phyloP scores from a whole-genome alignment of 768 basidiomycete species.

The Tylopilus balloui region DNA sequence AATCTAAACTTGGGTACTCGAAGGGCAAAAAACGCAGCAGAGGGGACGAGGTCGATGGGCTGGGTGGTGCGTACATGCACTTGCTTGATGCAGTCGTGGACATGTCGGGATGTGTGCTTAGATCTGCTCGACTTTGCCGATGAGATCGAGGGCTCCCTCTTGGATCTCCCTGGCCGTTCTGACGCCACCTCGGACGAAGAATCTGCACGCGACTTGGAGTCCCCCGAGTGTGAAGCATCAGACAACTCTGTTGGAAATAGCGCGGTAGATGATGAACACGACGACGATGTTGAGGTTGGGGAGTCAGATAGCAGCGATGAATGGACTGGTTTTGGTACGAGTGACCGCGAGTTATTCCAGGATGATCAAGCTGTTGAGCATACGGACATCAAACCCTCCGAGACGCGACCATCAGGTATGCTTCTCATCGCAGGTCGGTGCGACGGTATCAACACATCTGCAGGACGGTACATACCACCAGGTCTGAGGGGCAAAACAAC shows the following conservation, averaged over 20 bases:
- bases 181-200: background rate
- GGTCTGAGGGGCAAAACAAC: slow-evolving; percentile 55
- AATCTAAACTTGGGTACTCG: slow-evolving; percentile 63
- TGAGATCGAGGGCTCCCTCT: slow-evolving; percentile 13
- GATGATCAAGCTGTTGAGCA: background rate
- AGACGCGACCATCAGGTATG: slow-evolving; percentile 11
- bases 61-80: slow-evolving; percentile 59
- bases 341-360: background rate
- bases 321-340: slow-evolving; percentile 36
- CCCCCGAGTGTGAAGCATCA: slow-evolving; percentile 6
- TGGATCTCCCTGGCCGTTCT: background rate
- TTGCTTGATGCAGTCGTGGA: background rate
- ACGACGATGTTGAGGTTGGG: slow-evolving; percentile 19
- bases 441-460: background rate
- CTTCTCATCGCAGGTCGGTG: background rate
- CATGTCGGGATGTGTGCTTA: slow-evolving; percentile 20
- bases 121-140: slow-evolving; percentile 55
- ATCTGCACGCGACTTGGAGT: background rate
- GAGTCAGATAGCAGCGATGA: slow-evolving; percentile 27
- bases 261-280: background rate
- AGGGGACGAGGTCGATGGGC: slow-evolving; percentile 65
- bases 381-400: background rate
- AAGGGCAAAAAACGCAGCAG: slow-evolving; percentile 41
- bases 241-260: background rate
- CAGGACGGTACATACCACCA: slow-evolving; percentile 75